Evolutionary conservation across 345 rosid genomes (phyloP), one percentile per base, ranked within the genome.

Genomic region (Aquilaria yunnanensis): DNA sequence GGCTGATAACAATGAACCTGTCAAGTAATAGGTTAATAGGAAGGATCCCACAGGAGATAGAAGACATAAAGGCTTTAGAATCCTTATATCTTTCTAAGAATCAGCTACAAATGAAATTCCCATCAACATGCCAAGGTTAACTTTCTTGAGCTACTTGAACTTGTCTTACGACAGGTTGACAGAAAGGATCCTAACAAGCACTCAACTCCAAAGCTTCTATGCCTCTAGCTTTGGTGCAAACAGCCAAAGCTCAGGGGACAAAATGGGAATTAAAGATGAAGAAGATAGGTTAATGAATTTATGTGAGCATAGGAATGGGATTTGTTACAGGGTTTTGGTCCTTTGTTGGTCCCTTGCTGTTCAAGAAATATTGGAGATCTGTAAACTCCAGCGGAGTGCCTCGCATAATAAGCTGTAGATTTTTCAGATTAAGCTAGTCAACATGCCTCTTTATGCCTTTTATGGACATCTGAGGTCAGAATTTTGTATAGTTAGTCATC

Each of bases 1-100:
- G 54, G 13, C 57, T 77, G 51, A 53, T n/a, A 9, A 61, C 66
- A 0, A 33, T 71, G 37, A 77, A 77, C 47, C 47, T 73, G 54
- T 73, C 70, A 0, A 33, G 14, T 1, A 73, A 77, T 50, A 2
- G 4, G 0, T 56, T 74, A 9, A 33, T 32, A 0, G 70, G 78
- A 48, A 62, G 9, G 14, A 74, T 68, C 57, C 78, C 65, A 2
- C 14, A 34, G 10, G 49, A 46, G 1, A 56, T 70, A 0, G 78
- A 72, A 29, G 55, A 11, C 10, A 67, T 77, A 75, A 2, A 32
- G 29, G 8, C 12, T 6, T 10, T 77, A 4, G 65, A 70, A 54
- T 63, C 67, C 1, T 13, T 64, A 2, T 77, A 77, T 46, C 32
- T 73, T 1, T 70, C 70, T 11, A 5, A 6, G 11, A 68, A 76